A percentile compares a stretch with the other conserved stretches of the same genome.
phyloP scores from a whole-genome alignment of 345 rosid genomes.

The Lepidium sativum region DNA sequence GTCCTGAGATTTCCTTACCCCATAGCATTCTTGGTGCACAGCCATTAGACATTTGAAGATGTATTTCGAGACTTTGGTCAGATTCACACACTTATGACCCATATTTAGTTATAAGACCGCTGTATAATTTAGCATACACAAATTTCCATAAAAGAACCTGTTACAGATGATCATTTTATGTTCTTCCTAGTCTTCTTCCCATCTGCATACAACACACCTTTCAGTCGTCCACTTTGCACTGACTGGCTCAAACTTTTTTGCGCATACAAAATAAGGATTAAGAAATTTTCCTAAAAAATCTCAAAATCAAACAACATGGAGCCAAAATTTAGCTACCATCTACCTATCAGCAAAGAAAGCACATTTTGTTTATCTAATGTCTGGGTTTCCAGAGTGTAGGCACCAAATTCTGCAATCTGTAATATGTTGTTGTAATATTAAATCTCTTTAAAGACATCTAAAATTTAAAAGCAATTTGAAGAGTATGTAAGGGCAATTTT shows the following conservation, averaged over 20 bases:
- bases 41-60: slow-evolving; percentile 87
- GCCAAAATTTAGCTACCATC: not conserved
- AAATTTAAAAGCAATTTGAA: not conserved
- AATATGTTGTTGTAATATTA: not conserved
- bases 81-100: not conserved
- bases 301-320: not conserved
- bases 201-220: slow-evolving; percentile 95
- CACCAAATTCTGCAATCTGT: slow-evolving; percentile 28
- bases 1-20: slow-evolving; percentile 60
- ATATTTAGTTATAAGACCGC: not conserved
- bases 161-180: slow-evolving; percentile 93
- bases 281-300: slow-evolving; percentile 4
- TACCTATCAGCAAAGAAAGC: slow-evolving; percentile 63
- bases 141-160: slow-evolving; percentile 38
- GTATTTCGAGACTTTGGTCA: not conserved
- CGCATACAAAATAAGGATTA: slow-evolving; percentile 14
- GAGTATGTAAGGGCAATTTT: not conserved
- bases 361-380: slow-evolving; percentile 59
- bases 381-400: slow-evolving; percentile 44
- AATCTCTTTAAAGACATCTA: not conserved
- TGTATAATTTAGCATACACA: not conserved
- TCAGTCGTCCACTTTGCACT: slow-evolving; percentile 88
- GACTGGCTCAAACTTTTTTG: slow-evolving; percentile 76
- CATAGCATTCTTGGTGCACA: slow-evolving; percentile 98
- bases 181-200: slow-evolving; percentile 98